Percentiles rank a stretch among this genome's conserved stretches.
Conservation (phyloP, 148 eudicot genomes). For the Mesembryanthemum crystallinum region DNA sequence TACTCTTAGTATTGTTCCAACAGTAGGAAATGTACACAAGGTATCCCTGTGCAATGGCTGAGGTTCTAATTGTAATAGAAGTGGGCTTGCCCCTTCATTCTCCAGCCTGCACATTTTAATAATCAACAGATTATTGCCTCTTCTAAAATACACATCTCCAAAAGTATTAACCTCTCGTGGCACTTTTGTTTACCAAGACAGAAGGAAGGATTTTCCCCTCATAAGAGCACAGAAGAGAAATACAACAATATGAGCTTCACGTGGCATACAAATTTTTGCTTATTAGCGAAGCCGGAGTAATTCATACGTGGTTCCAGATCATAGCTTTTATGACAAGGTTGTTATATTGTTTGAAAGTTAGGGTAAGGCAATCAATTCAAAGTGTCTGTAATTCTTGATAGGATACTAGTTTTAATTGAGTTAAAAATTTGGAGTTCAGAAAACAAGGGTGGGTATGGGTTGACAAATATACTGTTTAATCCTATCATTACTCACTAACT, state of each 20-base stretch:
- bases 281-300: background rate
- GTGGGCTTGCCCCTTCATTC: slow-evolving; percentile 55
- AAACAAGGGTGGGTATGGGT: background rate
- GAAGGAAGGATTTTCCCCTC: background rate
- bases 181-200: background rate
- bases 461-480: background rate
- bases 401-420: background rate
- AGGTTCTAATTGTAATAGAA: slow-evolving; percentile 57
- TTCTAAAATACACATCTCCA: background rate
- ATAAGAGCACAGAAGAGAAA: background rate
- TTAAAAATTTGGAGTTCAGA: background rate
- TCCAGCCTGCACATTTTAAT: slow-evolving; percentile 46
- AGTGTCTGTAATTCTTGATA: background rate
- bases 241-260: background rate
- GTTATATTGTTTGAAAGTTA: background rate
- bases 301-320: background rate
- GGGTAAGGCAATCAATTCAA: background rate
- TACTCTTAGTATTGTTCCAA: slow-evolving; percentile 77
- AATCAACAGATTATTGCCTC: slow-evolving; percentile 15
- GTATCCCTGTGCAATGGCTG: slow-evolving; percentile 56
- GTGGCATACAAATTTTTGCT: background rate
- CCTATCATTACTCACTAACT: background rate
- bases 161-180: background rate
- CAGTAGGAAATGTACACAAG: slow-evolving; percentile 55
- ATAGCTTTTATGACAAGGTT: background rate